These are phyloP conservation scores for Backusella circina DNA, from an alignment of 192 early-diverging fungal genomes.

Conservation along the genomic window DNA sequence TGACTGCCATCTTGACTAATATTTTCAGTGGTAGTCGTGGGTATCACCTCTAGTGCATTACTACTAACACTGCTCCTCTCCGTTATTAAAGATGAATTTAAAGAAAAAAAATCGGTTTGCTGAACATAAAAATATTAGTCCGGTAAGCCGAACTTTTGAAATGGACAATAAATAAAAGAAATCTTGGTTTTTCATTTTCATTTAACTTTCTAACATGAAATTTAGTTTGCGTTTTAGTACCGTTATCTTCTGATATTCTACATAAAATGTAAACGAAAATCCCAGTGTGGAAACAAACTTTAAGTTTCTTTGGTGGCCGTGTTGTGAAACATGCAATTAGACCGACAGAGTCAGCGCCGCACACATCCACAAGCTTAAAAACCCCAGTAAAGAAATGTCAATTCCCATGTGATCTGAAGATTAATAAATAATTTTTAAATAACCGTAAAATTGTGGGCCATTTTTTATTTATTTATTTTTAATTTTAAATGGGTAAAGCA, in stretches of 20 bases:
- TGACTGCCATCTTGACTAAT: too few relatives aligned
- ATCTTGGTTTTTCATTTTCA: not conserved
- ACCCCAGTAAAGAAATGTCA: not conserved
- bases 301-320: not conserved
- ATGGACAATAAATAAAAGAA: too few relatives aligned
- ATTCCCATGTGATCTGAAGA: not conserved
- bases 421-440: not conserved
- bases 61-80: too few relatives aligned
- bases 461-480: not conserved
- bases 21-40: too few relatives aligned
- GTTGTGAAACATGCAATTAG: conserved; percentile 4
- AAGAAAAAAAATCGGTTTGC: too few relatives aligned
- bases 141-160: too few relatives aligned
- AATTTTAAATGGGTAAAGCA: not conserved
- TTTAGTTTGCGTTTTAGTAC: conserved; percentile 5
- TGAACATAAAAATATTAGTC: too few relatives aligned
- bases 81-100: too few relatives aligned
- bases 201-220: not conserved
- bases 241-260: not conserved
- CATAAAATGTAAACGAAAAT: not conserved
- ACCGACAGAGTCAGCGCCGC: not conserved
- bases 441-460: not conserved
- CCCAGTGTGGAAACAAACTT: conserved; percentile 4
- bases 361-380: conserved; percentile 2
- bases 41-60: too few relatives aligned